Conservation (phyloP, 257 asterid species). For the Misopates orontium region DNA sequence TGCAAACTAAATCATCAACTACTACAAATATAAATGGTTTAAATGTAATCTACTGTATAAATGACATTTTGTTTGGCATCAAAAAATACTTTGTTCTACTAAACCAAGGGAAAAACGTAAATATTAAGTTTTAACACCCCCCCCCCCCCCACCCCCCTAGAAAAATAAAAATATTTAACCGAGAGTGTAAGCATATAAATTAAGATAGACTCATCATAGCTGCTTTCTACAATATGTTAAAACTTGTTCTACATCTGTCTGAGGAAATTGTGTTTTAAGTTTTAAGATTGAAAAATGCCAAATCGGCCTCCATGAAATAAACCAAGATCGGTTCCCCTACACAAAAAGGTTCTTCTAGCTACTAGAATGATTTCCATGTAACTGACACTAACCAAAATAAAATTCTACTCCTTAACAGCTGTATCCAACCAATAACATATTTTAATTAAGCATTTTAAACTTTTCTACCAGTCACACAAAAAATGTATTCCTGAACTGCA, state of each 20-base stretch:
- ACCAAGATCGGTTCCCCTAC: not conserved
- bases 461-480: too few relatives aligned
- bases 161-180: not conserved
- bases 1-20: too few relatives aligned
- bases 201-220: not conserved
- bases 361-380: not conserved
- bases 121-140: not conserved
- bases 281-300: not conserved
- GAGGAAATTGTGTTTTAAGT: not conserved
- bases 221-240: not conserved
- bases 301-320: not conserved
- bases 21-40: too few relatives aligned
- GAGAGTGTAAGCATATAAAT: not conserved
- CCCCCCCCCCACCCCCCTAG: too few relatives aligned
- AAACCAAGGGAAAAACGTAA: not conserved
- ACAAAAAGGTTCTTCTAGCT: not conserved
- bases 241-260: slow-evolving; percentile 5
- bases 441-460: too few relatives aligned
- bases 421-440: too few relatives aligned
- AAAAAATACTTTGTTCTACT: too few relatives aligned
- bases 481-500: too few relatives aligned
- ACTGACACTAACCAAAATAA: not conserved
- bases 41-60: too few relatives aligned
- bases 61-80: too few relatives aligned
- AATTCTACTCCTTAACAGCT: too few relatives aligned